Conservation (phyloP, 257 asterid species). For the Plantago major region DNA sequence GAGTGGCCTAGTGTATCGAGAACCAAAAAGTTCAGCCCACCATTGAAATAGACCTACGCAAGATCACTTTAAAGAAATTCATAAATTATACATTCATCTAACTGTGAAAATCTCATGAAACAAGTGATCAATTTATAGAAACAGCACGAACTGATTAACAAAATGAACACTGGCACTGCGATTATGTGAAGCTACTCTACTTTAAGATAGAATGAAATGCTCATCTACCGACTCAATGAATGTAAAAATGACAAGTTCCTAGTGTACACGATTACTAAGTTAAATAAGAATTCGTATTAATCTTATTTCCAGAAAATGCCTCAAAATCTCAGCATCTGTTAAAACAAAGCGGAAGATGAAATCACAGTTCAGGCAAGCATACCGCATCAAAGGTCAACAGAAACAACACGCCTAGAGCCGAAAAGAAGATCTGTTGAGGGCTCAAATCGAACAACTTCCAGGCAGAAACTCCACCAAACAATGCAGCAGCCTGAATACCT, state of each 20-base stretch:
- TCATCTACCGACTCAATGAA: too few species aligned
- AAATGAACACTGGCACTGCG: too few species aligned
- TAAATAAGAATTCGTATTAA: too few species aligned
- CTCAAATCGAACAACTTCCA: slow-evolving; percentile 52
- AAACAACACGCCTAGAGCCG: slow-evolving; percentile 66
- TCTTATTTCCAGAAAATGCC: neutral
- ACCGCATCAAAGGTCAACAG: slow-evolving; percentile 88
- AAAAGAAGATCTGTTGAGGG: slow-evolving; percentile 53
- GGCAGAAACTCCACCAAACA: slow-evolving; percentile 65
- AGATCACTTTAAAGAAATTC: slow-evolving; percentile 34
- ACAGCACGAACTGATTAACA: too few species aligned
- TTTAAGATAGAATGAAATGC: too few species aligned
- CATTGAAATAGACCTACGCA: slow-evolving; percentile 71
- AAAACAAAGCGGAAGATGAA: neutral
- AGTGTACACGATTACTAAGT: too few species aligned
- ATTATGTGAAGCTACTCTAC: too few species aligned
- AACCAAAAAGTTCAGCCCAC: slow-evolving; percentile 79
- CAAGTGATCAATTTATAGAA: neutral
- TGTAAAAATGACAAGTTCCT: too few species aligned
- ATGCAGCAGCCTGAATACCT: slow-evolving; percentile 61
- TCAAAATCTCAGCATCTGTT: neutral
- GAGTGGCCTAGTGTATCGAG: slow-evolving; percentile 85
- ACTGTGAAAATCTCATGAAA: slow-evolving; percentile 4
- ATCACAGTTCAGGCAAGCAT: slow-evolving; percentile 24
- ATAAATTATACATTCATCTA: slow-evolving; percentile 24